Percentiles rank a stretch among this genome's conserved stretches.
These are phyloP conservation scores for Naganishia kalamii DNA, from an alignment of 768 basidiomycete genomes.

Conservation along the genomic window DNA sequence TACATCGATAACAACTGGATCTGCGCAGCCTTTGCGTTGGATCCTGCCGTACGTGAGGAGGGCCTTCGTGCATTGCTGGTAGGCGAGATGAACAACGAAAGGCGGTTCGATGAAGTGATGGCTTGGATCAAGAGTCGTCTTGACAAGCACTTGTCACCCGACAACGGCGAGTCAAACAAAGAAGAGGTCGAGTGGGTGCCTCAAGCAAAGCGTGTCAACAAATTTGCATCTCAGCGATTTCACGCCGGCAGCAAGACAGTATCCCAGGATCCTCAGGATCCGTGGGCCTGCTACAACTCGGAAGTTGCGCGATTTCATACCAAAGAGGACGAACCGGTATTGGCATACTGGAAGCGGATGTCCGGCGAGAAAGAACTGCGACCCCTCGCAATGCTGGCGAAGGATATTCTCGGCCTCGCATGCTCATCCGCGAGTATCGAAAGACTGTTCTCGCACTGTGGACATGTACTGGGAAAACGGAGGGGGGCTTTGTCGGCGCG, in stretches of 20 bases:
- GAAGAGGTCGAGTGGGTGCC: neutral
- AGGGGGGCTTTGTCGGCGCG: neutral
- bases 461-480: neutral
- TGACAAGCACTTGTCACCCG: neutral
- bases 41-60: neutral
- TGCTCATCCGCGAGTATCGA: neutral
- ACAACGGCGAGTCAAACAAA: neutral
- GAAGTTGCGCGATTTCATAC: neutral
- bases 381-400: neutral
- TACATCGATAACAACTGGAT: neutral
- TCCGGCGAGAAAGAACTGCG: neutral
- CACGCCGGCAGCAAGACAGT: neutral
- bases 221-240: neutral
- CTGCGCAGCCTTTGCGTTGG: neutral
- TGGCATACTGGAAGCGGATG: neutral
- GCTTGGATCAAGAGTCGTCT: neutral
- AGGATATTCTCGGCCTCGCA: neutral
- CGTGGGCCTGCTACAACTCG: slow-evolving; percentile 1
- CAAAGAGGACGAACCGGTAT: neutral
- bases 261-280: neutral
- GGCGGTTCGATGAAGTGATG: neutral
- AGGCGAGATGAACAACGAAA: neutral
- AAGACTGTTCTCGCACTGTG: neutral
- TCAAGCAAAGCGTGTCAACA: neutral
- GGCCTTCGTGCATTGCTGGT: neutral